These are phyloP conservation scores for Quercus gilva DNA, from an alignment of 306 rosid species.

Conservation along the genomic window DNA sequence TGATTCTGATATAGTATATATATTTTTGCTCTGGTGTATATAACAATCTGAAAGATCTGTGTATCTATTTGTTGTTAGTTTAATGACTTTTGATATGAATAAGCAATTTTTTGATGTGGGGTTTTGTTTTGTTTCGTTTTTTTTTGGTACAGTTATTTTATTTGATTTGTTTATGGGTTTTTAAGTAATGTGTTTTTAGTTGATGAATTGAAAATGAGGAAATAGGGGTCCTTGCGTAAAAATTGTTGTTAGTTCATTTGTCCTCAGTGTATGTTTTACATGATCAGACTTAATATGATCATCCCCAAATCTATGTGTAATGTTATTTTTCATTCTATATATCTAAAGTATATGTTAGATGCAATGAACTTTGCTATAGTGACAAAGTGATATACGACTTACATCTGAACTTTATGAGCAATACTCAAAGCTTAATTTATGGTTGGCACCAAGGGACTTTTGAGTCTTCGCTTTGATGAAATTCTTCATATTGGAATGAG, in stretches of 20 bases:
- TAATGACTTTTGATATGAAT: background rate
- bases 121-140: background rate
- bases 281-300: background rate
- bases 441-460: background rate
- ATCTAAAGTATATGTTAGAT: background rate
- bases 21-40: background rate
- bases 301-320: background rate
- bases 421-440: background rate
- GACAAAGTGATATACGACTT: background rate
- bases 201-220: background rate
- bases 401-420: background rate
- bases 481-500: too few species aligned
- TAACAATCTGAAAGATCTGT: too few species aligned
- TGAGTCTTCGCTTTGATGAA: background rate
- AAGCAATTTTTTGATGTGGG: background rate
- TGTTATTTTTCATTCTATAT: background rate
- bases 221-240: background rate
- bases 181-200: background rate
- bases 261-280: background rate
- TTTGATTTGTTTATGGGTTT: background rate
- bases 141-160: background rate
- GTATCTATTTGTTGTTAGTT: background rate
- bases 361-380: background rate
- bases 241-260: background rate
- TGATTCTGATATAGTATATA: background rate